phyloP scores from a whole-genome alignment of 495 filamentous ascomycete genomes.

The Aspergillus sclerotioniger region DNA sequence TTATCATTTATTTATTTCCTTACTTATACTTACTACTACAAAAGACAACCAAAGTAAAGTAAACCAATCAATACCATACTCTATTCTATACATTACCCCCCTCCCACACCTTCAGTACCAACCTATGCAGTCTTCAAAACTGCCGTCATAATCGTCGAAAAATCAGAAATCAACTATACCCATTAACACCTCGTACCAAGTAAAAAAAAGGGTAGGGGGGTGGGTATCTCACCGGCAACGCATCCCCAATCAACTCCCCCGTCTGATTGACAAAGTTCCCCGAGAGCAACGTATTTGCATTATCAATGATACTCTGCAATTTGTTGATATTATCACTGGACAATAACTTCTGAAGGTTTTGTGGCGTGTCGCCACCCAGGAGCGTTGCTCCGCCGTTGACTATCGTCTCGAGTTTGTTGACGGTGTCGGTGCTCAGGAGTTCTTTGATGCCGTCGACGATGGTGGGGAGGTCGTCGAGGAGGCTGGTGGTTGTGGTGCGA shows the following conservation, averaged over 20 bases:
- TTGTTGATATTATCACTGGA: slow-evolving; percentile 30
- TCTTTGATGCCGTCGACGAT: slow-evolving; percentile 26
- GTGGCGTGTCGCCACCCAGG: slow-evolving; percentile 21
- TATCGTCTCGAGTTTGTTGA: slow-evolving; percentile 44
- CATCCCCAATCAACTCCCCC: slow-evolving; percentile 48
- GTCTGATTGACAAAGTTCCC: slow-evolving; percentile 44
- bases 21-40: too few relatives aligned
- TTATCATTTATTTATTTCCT: too few relatives aligned
- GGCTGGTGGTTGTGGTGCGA: slow-evolving; percentile 19
- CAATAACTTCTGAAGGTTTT: slow-evolving; percentile 29
- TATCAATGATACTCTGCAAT: slow-evolving; percentile 32
- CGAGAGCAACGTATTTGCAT: slow-evolving; percentile 33
- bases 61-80: too few relatives aligned
- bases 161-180: neutral
- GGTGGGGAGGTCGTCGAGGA: slow-evolving; percentile 27
- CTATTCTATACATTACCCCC: neutral
- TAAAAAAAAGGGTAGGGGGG: neutral
- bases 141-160: neutral
- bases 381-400: slow-evolving; percentile 31
- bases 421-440: slow-evolving; percentile 36
- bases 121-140: neutral
- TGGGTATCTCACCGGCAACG: slow-evolving; percentile 46
- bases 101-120: too few relatives aligned
- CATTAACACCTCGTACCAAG: neutral
- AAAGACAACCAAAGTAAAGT: too few relatives aligned